phyloP scores from a whole-genome alignment of 2,329 filamentous ascomycete species.

The Epicoccum nigrum region DNA sequence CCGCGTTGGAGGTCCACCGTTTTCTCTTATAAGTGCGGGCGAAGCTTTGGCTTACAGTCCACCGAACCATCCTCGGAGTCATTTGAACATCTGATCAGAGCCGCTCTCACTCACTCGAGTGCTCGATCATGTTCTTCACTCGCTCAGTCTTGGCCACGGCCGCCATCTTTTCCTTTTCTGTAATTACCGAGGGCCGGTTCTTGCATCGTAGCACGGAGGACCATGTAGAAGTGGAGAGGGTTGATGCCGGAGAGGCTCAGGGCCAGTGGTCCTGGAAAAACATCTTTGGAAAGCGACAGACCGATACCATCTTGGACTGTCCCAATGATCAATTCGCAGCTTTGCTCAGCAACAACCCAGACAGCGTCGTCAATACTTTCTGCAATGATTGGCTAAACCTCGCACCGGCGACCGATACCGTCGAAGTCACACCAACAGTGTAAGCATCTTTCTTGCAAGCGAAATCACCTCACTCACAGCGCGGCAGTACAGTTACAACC shows the following conservation, averaged over 20 bases:
- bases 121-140: constrained; percentile 44
- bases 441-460: constrained; percentile 15
- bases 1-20: constrained; percentile 10
- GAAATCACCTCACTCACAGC: background rate
- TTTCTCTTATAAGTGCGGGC: constrained; percentile 36
- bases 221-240: constrained; percentile 9
- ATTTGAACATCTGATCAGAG: constrained; percentile 33
- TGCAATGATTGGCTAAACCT: constrained; percentile 41
- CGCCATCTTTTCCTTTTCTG: constrained; percentile 39
- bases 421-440: constrained; percentile 33
- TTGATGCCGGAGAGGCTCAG: constrained; percentile 1
- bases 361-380: constrained; percentile 26
- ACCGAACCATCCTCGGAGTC: constrained; percentile 23
- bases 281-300: constrained; percentile 25
- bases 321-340: constrained; percentile 25
- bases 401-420: constrained; percentile 26
- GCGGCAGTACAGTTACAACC: constrained; percentile 26
- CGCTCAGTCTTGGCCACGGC: constrained; percentile 41
- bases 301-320: constrained; percentile 19
- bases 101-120: constrained; percentile 42
- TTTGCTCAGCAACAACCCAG: constrained; percentile 21
- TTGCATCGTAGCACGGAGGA: constrained; percentile 20
- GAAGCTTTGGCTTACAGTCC: constrained; percentile 19
- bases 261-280: constrained; percentile 16
- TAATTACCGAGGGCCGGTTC: constrained; percentile 24